Evolutionary conservation across 176 grass and related monocot species (phyloP).

Genomic region (Chloris gayana): DNA sequence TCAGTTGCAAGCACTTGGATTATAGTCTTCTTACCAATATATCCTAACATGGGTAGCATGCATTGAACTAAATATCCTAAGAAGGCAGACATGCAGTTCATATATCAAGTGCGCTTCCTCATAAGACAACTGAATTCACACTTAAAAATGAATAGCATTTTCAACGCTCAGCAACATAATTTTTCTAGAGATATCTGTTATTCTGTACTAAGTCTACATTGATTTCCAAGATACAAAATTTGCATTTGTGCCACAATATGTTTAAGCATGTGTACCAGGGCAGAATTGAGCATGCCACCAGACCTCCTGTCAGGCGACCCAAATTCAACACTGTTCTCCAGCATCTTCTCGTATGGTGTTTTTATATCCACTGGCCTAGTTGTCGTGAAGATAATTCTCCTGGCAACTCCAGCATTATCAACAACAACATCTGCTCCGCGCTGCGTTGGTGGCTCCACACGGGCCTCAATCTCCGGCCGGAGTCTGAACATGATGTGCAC

Average conservation of each 20-base stretch:
- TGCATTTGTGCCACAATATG: constrained; percentile 1
- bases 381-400: constrained; percentile 75
- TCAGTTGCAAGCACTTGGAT: neutral
- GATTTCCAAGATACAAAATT: neutral
- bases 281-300: constrained; percentile 88
- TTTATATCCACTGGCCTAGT: constrained; percentile 90
- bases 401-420: constrained; percentile 54
- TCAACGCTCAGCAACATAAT: constrained; percentile 14
- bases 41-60: neutral
- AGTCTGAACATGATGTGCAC: constrained; percentile 91
- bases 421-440: constrained; percentile 47
- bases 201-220: neutral
- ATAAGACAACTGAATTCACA: neutral
- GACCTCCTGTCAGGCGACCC: constrained; percentile 91
- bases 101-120: neutral
- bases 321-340: constrained; percentile 94
- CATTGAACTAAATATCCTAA: neutral
- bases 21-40: constrained; percentile 14
- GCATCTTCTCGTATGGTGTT: constrained; percentile 98
- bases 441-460: constrained; percentile 21
- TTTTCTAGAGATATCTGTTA: neutral
- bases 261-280: constrained; percentile 56
- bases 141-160: neutral
- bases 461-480: constrained; percentile 53
- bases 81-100: neutral